These are phyloP conservation scores for Trichoderma semiorbis DNA, from an alignment of 2,329 filamentous ascomycete genomes.

Conservation along the genomic window DNA sequence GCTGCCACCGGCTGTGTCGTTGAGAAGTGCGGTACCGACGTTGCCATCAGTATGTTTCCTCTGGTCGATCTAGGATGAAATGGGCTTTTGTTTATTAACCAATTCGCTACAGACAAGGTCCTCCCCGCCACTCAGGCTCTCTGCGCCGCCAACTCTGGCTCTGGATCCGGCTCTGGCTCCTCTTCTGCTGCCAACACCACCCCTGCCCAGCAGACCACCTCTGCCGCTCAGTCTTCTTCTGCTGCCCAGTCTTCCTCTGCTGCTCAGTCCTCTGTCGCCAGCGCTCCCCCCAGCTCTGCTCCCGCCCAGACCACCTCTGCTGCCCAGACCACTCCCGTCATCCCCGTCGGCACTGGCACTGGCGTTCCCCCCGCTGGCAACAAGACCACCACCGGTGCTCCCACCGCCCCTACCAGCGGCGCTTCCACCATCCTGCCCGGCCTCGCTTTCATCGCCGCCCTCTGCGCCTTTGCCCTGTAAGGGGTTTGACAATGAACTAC, in stretches of 20 bases:
- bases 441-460: conserved; percentile 31
- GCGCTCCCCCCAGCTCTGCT: not conserved
- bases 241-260: not conserved
- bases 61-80: not conserved
- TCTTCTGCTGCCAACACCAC: conserved; percentile 12
- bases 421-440: conserved; percentile 32
- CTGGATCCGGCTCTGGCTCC: not conserved
- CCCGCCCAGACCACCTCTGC: not conserved
- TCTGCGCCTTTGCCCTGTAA: conserved; percentile 39
- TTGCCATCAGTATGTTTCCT: conserved; percentile 36
- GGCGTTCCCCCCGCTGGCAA: conserved; percentile 14
- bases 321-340: conserved; percentile 2
- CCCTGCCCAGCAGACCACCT: conserved; percentile 20
- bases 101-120: conserved; percentile 33
- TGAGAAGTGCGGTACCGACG: conserved; percentile 34
- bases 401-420: conserved; percentile 25
- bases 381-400: conserved; percentile 13
- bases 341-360: not conserved
- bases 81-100: not conserved
- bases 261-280: not conserved
- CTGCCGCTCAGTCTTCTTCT: not conserved
- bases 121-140: conserved; percentile 37
- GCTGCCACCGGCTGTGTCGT: conserved; percentile 37
- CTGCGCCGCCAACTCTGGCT: conserved; percentile 25
- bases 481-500: not conserved